phyloP scores from a whole-genome alignment of 2,329 filamentous ascomycete genomes.

The Fusarium sp. region DNA sequence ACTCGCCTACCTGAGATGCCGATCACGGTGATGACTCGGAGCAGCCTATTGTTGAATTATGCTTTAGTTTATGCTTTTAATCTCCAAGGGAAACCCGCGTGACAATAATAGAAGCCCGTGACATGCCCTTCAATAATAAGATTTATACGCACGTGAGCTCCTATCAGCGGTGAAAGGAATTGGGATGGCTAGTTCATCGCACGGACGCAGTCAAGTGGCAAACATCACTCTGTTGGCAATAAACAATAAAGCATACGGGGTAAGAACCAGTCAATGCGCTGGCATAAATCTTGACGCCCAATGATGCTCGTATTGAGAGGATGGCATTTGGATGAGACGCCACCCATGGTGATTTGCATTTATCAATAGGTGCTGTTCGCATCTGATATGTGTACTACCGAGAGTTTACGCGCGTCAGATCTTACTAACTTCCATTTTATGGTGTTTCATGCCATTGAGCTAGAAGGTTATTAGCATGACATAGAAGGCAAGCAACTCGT shows the following conservation, averaged over 20 bases:
- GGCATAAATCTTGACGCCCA: conserved; percentile 39
- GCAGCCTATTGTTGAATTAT: conserved; percentile 17
- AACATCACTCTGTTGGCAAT: conserved; percentile 13
- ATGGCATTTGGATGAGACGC: conserved; percentile 19
- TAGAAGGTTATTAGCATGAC: conserved; percentile 4
- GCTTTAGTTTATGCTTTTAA: conserved; percentile 22
- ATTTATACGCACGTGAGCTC: conserved; percentile 19
- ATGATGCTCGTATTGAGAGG: conserved; percentile 12
- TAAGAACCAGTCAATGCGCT: conserved; percentile 22
- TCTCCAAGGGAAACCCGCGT: conserved; percentile 20
- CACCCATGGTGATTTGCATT: conserved; percentile 30
- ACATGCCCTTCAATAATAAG: conserved; percentile 1
- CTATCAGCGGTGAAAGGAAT: conserved; percentile 34
- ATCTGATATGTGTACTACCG: neutral
- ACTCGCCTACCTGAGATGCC: conserved; percentile 4
- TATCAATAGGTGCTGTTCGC: conserved; percentile 3
- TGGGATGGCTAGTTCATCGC: conserved; percentile 21
- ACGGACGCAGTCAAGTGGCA: conserved; percentile 29
- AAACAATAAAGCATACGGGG: neutral
- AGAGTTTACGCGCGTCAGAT: conserved; percentile 12
- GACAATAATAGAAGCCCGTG: conserved; percentile 35
- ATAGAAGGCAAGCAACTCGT: conserved; percentile 16
- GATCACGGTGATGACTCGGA: conserved; percentile 38
- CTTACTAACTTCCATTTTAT: conserved; percentile 5
- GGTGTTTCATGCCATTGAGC: conserved; percentile 9